Base-by-base conservation (phyloP, 2,329 filamentous ascomycete species). In the Septoria linicola region DNA sequence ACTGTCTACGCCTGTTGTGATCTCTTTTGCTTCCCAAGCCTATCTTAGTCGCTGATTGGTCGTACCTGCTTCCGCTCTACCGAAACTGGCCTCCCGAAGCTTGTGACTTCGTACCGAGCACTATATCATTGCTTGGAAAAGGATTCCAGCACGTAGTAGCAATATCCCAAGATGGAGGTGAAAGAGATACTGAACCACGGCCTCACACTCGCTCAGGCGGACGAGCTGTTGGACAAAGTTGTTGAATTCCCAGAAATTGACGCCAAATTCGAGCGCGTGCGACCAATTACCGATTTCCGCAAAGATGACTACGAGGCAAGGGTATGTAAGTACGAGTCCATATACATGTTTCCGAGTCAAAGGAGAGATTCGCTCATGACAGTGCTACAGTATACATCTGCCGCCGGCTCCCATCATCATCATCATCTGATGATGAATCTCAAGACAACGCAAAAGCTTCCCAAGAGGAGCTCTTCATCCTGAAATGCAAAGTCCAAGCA, bases 401-500 rank as follows among this genome's bases (percentile, higher is more conserved):
- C 35, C 49, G 55, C 43, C 27, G 49, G 8, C 34, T 55, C 23
- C 23, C 23, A 27, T 27, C 23, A 27, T 27, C 23, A 27, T 27
- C 23, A 27, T 27, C 23, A 27, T 27, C 23, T 27, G 8, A 13
- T 8, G 25, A 36, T 11, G 25, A 6, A 8, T 8, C 19, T 14
- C 17, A 13, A 21, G 41, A 32, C 20, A 32, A 19, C 6, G 37
- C 50, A 14, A 32, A 46, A 21, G 41, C n/a, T n/a, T n/a, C n/a
- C n/a, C n/a, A 31, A 2, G 54, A 58, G 1, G 31, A 60, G 3
- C 45, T 55, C 4, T 60, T 23, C 39, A 54, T 67, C n/a, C 46
- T 67, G 19, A 66, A 67, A 52, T 53, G 65, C 44, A 66, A 67
- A 50, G 54, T 66, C 8, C 65, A 66, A 61, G 59, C 60, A 20